These are phyloP conservation scores for Penicillium hesseltinei DNA, from an alignment of 2,329 filamentous ascomycete species.

Conservation along the genomic window DNA sequence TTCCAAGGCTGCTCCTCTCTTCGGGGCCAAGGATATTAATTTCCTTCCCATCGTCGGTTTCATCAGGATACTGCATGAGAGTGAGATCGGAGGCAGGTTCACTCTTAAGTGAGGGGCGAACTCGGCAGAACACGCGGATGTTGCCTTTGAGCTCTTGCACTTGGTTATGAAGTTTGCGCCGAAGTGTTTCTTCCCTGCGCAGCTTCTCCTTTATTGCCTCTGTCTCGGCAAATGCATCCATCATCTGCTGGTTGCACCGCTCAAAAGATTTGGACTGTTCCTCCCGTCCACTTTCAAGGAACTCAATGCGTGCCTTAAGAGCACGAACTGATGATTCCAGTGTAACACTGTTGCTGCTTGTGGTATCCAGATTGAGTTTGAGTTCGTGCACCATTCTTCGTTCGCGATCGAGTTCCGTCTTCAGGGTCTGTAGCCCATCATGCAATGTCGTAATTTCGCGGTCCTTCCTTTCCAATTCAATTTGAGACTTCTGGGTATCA, in stretches of 20 bases:
- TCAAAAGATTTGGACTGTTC: constrained; percentile 84
- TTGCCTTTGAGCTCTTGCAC: constrained; percentile 98
- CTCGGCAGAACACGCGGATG: constrained; percentile 96
- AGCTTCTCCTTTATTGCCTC: constrained; percentile 75
- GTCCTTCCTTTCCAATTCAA: constrained; percentile 53
- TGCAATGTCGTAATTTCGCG: constrained; percentile 51
- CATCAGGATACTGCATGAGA: constrained; percentile 74
- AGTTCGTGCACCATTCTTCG: constrained; percentile 59
- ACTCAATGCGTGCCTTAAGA: constrained; percentile 78
- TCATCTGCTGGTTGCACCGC: constrained; percentile 74
- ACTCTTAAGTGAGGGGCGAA: constrained; percentile 68
- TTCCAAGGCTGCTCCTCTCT: constrained; percentile 76
- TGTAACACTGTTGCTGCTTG: constrained; percentile 60
- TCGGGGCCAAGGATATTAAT: constrained; percentile 80
- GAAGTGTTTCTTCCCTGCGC: constrained; percentile 84
- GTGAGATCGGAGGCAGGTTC: constrained; percentile 63
- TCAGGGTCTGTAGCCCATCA: constrained; percentile 40
- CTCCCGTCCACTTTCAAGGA: constrained; percentile 85
- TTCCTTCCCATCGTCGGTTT: constrained; percentile 78
- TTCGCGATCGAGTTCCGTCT: constrained; percentile 59
- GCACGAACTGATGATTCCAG: constrained; percentile 74
- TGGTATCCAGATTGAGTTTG: constrained; percentile 59
- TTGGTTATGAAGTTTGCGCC: constrained; percentile 92
- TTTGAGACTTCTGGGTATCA: constrained; percentile 41
- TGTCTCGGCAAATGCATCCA: constrained; percentile 69